A percentile compares a stretch with the other conserved stretches of the same genome.
Evolutionary conservation across 371 early-diverging fungal species (phyloP).

Genomic region (Smittium culicis): DNA sequence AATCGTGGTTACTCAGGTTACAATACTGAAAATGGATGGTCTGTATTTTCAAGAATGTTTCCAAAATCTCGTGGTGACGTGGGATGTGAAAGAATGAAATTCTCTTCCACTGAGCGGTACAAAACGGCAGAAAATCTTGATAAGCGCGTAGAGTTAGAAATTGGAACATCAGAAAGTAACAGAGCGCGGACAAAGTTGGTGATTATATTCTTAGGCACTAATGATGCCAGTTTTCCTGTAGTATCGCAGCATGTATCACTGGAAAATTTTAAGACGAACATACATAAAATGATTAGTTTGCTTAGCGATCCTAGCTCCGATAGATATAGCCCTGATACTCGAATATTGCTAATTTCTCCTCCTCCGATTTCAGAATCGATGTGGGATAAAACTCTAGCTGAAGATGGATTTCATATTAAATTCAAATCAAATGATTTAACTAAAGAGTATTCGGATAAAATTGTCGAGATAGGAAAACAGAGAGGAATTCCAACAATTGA

Average conservation of each 20-base stretch:
- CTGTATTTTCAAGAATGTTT: too few relatives aligned
- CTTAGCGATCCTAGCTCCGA: conserved; percentile 37
- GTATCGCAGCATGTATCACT: conserved; percentile 51
- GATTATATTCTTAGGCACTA: conserved; percentile 69
- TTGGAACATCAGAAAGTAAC: not conserved
- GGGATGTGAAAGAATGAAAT: too few relatives aligned
- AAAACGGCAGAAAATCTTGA: too few relatives aligned
- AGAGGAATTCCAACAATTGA: conserved; percentile 36
- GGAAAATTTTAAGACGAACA: conserved; percentile 40
- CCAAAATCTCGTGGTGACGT: too few relatives aligned
- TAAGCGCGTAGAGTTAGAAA: not conserved
- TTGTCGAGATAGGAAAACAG: conserved; percentile 36
- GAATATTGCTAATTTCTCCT: conserved; percentile 57
- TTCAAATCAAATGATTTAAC: conserved; percentile 36
- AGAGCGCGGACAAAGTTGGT: conserved; percentile 36
- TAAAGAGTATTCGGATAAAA: conserved; percentile 42
- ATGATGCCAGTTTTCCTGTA: conserved; percentile 44
- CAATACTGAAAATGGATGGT: too few relatives aligned
- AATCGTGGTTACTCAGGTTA: not conserved
- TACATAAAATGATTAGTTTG: conserved; percentile 37
- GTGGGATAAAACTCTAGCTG: conserved; percentile 33
- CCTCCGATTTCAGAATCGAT: conserved; percentile 48
- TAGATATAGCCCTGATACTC: conserved; percentile 37
- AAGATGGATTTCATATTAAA: conserved; percentile 32
- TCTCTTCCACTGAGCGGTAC: too few relatives aligned